Conservation (phyloP, 176 grass and related monocot species). For the Ampelocalamus luodianensis region DNA sequence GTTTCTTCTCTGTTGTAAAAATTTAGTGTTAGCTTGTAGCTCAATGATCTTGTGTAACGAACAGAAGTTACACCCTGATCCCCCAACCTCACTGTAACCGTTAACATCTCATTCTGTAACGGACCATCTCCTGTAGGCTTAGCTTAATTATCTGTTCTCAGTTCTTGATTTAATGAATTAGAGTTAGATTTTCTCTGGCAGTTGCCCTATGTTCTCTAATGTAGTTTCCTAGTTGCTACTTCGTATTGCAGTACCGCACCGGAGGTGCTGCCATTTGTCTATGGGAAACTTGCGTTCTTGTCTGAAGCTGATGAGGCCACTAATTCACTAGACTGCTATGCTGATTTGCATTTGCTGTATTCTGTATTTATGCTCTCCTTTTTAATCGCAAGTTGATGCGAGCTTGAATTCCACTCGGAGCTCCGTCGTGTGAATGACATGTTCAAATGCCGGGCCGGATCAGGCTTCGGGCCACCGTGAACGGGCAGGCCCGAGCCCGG, state of each 20-base stretch:
- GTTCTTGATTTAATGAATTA: constrained; percentile 35
- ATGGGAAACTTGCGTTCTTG: neutral
- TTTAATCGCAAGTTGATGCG: neutral
- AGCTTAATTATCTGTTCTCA: constrained; percentile 35
- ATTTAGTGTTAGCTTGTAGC: constrained; percentile 50
- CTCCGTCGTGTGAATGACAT: neutral
- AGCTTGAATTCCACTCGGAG: neutral
- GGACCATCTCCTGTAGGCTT: constrained; percentile 31
- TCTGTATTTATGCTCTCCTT: neutral
- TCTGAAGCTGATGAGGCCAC: neutral
- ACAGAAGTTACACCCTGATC: constrained; percentile 48
- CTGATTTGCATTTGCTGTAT: neutral
- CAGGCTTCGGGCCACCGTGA: no score
- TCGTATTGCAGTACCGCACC: neutral
- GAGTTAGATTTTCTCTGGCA: constrained; percentile 16
- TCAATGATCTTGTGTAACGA: constrained; percentile 47
- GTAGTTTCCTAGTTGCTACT: neutral
- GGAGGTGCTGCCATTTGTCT: neutral
- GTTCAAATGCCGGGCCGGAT: no score
- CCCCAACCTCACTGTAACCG: constrained; percentile 50
- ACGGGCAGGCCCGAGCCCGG: no score
- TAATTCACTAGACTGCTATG: neutral
- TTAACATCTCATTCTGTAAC: constrained; percentile 54
- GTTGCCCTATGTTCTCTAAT: neutral
- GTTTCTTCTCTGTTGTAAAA: constrained; percentile 58